A percentile compares a stretch with the other conserved stretches of the same genome.
Evolutionary conservation across 2,329 filamentous ascomycete genomes (phyloP).

Genomic region (Colletotrichum gloeosporioides): DNA sequence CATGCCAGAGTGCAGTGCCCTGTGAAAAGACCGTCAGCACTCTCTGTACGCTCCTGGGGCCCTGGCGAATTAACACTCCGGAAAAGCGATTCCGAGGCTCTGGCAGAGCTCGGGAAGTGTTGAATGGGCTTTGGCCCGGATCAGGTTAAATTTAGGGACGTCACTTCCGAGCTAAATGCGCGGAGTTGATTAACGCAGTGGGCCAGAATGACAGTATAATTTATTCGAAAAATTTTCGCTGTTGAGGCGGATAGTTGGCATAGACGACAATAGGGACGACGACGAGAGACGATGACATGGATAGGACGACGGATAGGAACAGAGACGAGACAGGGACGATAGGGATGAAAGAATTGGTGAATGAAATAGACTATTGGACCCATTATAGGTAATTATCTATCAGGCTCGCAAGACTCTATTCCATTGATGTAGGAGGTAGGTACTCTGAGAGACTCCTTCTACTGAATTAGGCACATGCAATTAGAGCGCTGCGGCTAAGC

Average conservation of each 20-base stretch:
- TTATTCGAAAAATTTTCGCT: accelerated
- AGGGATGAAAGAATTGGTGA: background rate
- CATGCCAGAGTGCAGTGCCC: background rate
- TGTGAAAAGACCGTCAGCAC: background rate
- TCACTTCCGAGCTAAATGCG: background rate
- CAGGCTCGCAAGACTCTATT: background rate
- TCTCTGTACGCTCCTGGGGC: background rate
- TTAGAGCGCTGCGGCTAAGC: background rate
- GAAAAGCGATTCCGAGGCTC: background rate
- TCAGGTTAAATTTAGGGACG: background rate
- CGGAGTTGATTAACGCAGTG: background rate
- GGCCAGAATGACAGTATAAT: accelerated
- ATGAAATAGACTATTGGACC: background rate
- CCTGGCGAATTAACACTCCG: background rate
- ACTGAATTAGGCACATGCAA: background rate
- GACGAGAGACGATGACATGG: no score
- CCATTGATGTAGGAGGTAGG: background rate
- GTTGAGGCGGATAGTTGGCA: accelerated
- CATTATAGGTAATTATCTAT: accelerated
- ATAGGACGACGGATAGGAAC: background rate
- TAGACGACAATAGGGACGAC: background rate
- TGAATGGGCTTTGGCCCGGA: background rate
- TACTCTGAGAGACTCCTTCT: no score
- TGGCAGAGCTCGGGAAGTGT: background rate
- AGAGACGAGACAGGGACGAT: background rate